Evolutionary conservation across 257 asterid genomes (phyloP).

Genomic region (Solanum dulcamara): DNA sequence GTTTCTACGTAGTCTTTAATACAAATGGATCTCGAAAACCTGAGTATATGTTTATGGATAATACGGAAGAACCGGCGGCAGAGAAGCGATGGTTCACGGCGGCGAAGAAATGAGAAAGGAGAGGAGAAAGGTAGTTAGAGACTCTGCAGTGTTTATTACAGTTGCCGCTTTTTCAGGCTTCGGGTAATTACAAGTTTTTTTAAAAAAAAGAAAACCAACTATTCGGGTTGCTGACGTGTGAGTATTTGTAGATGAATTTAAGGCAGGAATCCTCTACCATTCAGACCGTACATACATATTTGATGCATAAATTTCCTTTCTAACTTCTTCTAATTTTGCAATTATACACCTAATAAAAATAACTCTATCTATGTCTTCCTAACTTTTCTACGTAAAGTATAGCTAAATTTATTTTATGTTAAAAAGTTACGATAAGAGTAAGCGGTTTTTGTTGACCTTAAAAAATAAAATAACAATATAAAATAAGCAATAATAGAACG

Average conservation of each 20-base stretch:
- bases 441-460: too few species aligned
- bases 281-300: neutral
- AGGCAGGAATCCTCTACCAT: neutral
- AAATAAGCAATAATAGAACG: too few species aligned
- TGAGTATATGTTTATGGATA: neutral
- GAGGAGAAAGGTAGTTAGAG: constrained; percentile 3
- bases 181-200: constrained; percentile 8
- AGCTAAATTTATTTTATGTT: too few species aligned
- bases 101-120: constrained; percentile 2
- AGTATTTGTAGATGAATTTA: neutral
- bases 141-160: neutral
- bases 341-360: too few species aligned
- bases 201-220: neutral
- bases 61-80: neutral
- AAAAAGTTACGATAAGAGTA: too few species aligned
- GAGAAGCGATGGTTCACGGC: constrained; percentile 12
- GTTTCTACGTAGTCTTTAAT: neutral
- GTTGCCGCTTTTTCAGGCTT: constrained; percentile 49
- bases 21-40: neutral
- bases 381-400: neutral
- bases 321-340: too few species aligned
- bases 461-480: too few species aligned
- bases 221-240: neutral
- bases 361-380: neutral
- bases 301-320: neutral